Evolutionary conservation across 2,329 filamentous ascomycete genomes (phyloP).

Genomic region (Coniochaeta sp.): DNA sequence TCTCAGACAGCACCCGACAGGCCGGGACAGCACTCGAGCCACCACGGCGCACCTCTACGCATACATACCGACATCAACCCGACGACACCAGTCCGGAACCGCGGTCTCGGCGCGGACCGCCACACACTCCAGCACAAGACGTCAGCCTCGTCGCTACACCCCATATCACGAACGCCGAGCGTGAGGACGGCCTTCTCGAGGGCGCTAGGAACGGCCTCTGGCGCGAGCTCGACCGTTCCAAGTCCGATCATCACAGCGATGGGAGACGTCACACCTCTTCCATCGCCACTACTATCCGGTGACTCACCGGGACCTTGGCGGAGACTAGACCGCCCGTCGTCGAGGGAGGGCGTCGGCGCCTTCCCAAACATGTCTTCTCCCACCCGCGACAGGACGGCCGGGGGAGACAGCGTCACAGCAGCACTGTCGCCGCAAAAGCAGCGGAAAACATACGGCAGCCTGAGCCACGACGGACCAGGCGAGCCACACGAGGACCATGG

Average conservation of each 20-base stretch:
- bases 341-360: constrained; percentile 32
- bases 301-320: constrained; percentile 64
- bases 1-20: not conserved
- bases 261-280: constrained; percentile 71
- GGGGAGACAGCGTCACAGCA: constrained; percentile 44
- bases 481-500: constrained; percentile 18
- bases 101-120: constrained; percentile 13
- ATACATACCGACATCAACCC: constrained; percentile 14
- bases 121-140: constrained; percentile 29
- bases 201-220: constrained; percentile 41
- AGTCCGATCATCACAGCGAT: constrained; percentile 70
- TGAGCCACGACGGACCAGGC: constrained; percentile 24
- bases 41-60: constrained; percentile 7
- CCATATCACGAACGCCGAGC: constrained; percentile 53
- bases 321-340: constrained; percentile 40
- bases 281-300: constrained; percentile 61
- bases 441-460: constrained; percentile 47
- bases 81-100: constrained; percentile 9
- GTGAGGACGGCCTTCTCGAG: constrained; percentile 46
- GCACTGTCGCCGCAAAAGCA: constrained; percentile 46
- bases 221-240: constrained; percentile 60
- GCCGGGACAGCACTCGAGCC: constrained; percentile 8
- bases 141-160: constrained; percentile 38
- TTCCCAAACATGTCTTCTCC: constrained; percentile 24
- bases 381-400: constrained; percentile 23